These are phyloP conservation scores for Haplosporangium sp. DNA, from an alignment of 371 early-diverging fungal genomes.

Conservation along the genomic window DNA sequence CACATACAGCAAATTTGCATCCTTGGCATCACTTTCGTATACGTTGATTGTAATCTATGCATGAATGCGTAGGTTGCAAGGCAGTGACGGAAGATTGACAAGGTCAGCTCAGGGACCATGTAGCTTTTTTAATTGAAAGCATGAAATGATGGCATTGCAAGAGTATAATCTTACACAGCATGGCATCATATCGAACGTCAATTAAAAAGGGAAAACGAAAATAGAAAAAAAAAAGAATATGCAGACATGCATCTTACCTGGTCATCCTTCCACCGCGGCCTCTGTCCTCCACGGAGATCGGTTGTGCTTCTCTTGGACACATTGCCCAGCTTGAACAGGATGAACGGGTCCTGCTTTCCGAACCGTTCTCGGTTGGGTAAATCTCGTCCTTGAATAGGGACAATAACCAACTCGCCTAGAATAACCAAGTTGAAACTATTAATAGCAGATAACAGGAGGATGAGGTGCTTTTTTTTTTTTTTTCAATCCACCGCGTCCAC, in stretches of 20 bases:
- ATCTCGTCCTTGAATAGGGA: slow-evolving; percentile 59
- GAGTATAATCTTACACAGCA: too few relatives aligned
- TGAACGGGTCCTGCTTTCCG: slow-evolving; percentile 61
- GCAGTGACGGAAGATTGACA: too few relatives aligned
- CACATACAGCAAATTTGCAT: slow-evolving; percentile 48
- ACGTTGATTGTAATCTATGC: slow-evolving; percentile 30
- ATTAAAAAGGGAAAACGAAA: too few relatives aligned
- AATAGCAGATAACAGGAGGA: neutral
- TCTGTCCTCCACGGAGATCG: slow-evolving; percentile 62
- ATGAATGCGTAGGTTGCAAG: neutral
- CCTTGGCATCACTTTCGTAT: slow-evolving; percentile 53
- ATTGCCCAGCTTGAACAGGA: slow-evolving; percentile 61
- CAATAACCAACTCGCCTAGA: slow-evolving; percentile 41
- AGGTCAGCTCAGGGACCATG: too few relatives aligned
- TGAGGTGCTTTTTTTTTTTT: slow-evolving; percentile 1
- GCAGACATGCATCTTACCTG: slow-evolving; percentile 36
- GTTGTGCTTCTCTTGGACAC: slow-evolving; percentile 59
- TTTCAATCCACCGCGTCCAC: neutral
- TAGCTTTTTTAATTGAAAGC: too few relatives aligned
- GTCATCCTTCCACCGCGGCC: slow-evolving; percentile 65
- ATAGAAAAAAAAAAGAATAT: too few relatives aligned
- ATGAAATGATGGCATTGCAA: too few relatives aligned
- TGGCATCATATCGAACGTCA: too few relatives aligned
- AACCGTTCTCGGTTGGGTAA: slow-evolving; percentile 62
- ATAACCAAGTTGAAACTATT: neutral